Base-by-base conservation (phyloP, 2,329 filamentous ascomycete species). In the Phyllosticta capitalensis region DNA sequence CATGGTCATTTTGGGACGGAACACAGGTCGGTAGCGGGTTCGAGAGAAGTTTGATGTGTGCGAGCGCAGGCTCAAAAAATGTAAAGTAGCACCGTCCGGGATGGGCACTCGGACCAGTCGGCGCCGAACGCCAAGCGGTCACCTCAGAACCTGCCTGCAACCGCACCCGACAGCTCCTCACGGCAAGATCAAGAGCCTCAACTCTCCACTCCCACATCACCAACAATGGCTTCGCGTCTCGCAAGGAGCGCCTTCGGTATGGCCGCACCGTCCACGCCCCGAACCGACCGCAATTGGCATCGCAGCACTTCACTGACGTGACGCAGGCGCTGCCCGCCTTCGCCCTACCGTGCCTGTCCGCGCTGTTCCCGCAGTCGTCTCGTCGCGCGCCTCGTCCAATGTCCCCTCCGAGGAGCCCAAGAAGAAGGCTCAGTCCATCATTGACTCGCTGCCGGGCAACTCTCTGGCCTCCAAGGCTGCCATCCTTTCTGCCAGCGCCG, bases 221-320 rank as follows among this genome's bases (percentile, higher is more conserved):
- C 83, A 77, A 89, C 82, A 88, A 97, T 97, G 92, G 92, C 92
- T 83, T 96, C 90, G 79, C 90, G 92, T 83, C 84, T 97, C 82
- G 90, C 88, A 84, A 91, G 89, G 85, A 92, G 86, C 84, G 90
- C 91, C 81, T 81, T 92, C 80, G 89, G 92, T 97, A 86, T 78
- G 90, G 86, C 55, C 62, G 63, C 61, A 62, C 63, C 57, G 38
- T 62, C 56, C 63, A 68, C 63, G 62, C 51, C n/a, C 21, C 55
- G 63, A 50, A 64, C 56, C 63, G 56, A 67, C 69, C 38, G 69
- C 73, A 74, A 78, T 79, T 76, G 75, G 54, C 57, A 67, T 64
- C 65, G 63, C 53, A 60, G 19, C 63, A 66, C 38, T 45, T 45
- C 14, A 45, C 72, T 71, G 63, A 71, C 68, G 61, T 65, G 59